A percentile compares a stretch with the other conserved stretches of the same genome.
Evolutionary conservation across 345 rosid genomes (phyloP).

Genomic region (Bruguiera parviflora): DNA sequence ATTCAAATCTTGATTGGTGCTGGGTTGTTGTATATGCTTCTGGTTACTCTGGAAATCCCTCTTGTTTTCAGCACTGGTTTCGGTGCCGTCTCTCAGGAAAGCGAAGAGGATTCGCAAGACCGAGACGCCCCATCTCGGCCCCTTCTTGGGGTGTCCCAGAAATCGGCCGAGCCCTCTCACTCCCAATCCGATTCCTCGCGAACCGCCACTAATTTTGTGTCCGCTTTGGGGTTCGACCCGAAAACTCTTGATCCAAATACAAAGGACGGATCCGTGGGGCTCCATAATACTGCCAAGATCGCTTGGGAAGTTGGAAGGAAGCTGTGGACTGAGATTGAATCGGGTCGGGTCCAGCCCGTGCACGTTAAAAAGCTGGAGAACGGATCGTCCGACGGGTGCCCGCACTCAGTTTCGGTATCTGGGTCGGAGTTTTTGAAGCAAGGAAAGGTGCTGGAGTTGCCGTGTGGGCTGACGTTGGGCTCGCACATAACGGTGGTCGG

Average conservation of each 20-base stretch:
- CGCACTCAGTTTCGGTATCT: conserved; percentile 55
- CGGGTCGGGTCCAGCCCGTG: conserved; percentile 33
- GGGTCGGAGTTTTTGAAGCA: conserved; percentile 53
- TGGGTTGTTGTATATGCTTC: conserved; percentile 51
- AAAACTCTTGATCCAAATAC: conserved; percentile 42
- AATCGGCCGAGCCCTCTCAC: conserved; percentile 32
- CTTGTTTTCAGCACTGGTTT: conserved; percentile 57
- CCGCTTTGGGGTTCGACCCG: conserved; percentile 56
- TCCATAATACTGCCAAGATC: conserved; percentile 60
- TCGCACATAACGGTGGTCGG: conserved; percentile 86
- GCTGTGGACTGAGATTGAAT: conserved; percentile 63
- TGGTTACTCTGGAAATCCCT: conserved; percentile 83
- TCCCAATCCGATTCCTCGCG: conserved; percentile 7
- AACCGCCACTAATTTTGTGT: conserved; percentile 32
- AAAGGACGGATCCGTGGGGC: conserved; percentile 66
- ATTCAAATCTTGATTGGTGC: conserved; percentile 56
- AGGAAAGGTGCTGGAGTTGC: conserved; percentile 56
- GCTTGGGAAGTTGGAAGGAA: conserved; percentile 74
- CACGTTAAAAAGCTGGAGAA: conserved; percentile 20
- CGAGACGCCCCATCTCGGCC: conserved; percentile 59
- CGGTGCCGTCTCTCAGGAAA: conserved; percentile 46
- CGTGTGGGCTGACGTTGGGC: conserved; percentile 85
- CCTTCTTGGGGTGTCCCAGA: conserved; percentile 36
- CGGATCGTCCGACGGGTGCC: conserved; percentile 48
- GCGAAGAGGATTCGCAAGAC: conserved; percentile 40